Evolutionary conservation across 495 filamentous ascomycete species (phyloP).

Genomic region (Aspergillus ostianus): DNA sequence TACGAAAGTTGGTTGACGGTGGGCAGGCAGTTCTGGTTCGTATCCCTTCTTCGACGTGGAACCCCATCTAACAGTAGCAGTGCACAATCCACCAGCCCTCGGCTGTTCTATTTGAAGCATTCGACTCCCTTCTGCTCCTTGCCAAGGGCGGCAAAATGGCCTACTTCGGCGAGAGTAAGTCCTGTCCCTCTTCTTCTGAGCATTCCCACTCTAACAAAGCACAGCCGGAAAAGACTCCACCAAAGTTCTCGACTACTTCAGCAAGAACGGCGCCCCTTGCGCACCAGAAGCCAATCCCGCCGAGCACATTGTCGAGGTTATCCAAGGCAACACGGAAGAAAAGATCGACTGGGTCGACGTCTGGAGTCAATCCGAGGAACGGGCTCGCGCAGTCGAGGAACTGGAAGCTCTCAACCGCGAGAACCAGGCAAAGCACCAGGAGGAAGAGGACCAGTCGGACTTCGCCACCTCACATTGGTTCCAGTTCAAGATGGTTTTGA

Average conservation of each 20-base stretch:
- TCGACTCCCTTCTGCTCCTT: constrained; percentile 51
- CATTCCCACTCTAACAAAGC: constrained; percentile 20
- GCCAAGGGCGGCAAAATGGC: constrained; percentile 52
- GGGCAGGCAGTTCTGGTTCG: constrained; percentile 76
- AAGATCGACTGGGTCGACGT: constrained; percentile 47
- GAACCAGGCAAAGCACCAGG: constrained; percentile 30
- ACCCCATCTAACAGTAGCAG: constrained; percentile 9
- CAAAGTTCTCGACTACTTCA: constrained; percentile 56
- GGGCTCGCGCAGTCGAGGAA: constrained; percentile 57
- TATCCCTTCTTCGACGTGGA: background rate
- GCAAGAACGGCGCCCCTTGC: constrained; percentile 49
- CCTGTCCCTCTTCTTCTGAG: background rate
- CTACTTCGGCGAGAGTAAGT: constrained; percentile 57
- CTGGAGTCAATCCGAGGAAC: constrained; percentile 56
- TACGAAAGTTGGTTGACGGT: constrained; percentile 76
- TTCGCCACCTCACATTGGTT: constrained; percentile 41
- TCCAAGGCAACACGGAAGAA: constrained; percentile 31
- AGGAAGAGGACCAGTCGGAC: constrained; percentile 50
- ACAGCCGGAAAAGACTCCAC: constrained; percentile 61
- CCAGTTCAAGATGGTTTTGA: constrained; percentile 49
- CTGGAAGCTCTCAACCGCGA: constrained; percentile 59
- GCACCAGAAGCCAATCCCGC: constrained; percentile 54
- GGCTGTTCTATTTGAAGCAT: constrained; percentile 54
- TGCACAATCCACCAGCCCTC: constrained; percentile 96
- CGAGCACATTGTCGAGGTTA: constrained; percentile 56